Evolutionary conservation across 2,329 filamentous ascomycete species (phyloP).

Genomic region (Coleophoma crateriformis): DNA sequence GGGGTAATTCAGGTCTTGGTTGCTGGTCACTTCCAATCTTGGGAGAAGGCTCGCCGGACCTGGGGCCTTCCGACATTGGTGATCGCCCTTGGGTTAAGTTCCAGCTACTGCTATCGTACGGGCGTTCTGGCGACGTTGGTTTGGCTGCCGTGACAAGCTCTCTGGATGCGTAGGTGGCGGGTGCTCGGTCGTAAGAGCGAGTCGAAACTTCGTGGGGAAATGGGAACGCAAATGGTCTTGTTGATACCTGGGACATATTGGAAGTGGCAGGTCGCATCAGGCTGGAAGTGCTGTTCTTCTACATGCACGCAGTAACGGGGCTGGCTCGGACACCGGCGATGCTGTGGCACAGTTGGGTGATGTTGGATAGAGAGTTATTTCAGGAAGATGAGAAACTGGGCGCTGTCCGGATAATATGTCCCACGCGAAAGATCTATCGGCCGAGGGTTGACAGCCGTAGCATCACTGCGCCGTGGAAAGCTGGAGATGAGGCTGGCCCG

Average conservation of each 20-base stretch:
- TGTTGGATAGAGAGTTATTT: conserved; percentile 13
- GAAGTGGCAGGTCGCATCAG: conserved; percentile 5
- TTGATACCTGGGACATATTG: conserved; percentile 26
- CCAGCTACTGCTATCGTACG: conserved; percentile 12
- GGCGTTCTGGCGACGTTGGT: conserved; percentile 5
- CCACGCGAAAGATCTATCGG: conserved; percentile 7
- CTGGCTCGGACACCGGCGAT: conserved; percentile 13
- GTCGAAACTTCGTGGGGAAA: conserved; percentile 10
- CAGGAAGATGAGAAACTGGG: conserved; percentile 11
- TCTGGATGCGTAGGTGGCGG: conserved; percentile 10
- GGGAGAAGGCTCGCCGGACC: conserved; percentile 8
- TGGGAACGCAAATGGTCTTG: conserved; percentile 13
- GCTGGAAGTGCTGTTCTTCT: conserved; percentile 8
- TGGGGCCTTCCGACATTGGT: conserved; percentile 14
- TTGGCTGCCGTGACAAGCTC: conserved; percentile 8
- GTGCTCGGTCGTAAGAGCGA: conserved; percentile 10
- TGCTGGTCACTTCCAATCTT: conserved; percentile 19
- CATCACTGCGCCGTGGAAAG: conserved; percentile 19
- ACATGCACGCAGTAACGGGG: conserved; percentile 9
- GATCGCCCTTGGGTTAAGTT: conserved; percentile 12
- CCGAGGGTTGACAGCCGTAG: conserved; percentile 17
- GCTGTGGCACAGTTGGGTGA: conserved; percentile 19
- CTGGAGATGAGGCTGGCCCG: conserved; percentile 1
- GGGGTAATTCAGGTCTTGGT: conserved; percentile 9
- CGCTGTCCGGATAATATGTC: conserved; percentile 7